Evolutionary conservation across 495 filamentous ascomycete species (phyloP).

Genomic region (Pseudomonodictys pantanalensis): DNA sequence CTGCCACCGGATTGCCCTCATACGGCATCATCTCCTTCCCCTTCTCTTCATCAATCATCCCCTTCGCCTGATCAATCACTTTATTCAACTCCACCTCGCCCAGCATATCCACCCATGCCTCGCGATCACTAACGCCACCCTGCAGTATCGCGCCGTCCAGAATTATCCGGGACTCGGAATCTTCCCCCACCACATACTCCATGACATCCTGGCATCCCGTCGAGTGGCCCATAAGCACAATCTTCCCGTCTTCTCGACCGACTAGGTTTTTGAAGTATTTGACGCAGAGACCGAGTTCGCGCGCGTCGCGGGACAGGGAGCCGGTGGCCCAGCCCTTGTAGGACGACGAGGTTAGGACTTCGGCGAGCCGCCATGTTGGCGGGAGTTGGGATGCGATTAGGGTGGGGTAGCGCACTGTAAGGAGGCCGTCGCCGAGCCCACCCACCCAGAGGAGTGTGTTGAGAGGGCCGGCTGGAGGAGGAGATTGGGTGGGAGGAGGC

Average conservation of each 20-base stretch:
- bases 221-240: constrained; percentile 87
- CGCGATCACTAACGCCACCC: constrained; percentile 75
- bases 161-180: constrained; percentile 36
- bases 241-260: constrained; percentile 47
- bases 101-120: constrained; percentile 51
- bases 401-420: constrained; percentile 62
- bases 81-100: constrained; percentile 48
- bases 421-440: constrained; percentile 77
- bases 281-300: constrained; percentile 71
- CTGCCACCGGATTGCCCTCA: constrained; percentile 44
- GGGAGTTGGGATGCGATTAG: constrained; percentile 56
- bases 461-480: constrained; percentile 34
- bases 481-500: constrained; percentile 31
- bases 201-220: constrained; percentile 87
- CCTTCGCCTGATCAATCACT: constrained; percentile 53
- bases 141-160: constrained; percentile 84
- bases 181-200: constrained; percentile 57
- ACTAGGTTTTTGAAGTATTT: constrained; percentile 56
- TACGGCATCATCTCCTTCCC: constrained; percentile 57
- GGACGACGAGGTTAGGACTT: constrained; percentile 59
- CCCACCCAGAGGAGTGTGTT: constrained; percentile 81
- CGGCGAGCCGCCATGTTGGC: constrained; percentile 60
- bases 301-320: constrained; percentile 65
- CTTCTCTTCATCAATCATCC: constrained; percentile 52
- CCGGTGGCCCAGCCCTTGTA: constrained; percentile 72